phyloP scores from a whole-genome alignment of 352 stramenopile genomes.

The Aphanomyces invadans region DNA sequence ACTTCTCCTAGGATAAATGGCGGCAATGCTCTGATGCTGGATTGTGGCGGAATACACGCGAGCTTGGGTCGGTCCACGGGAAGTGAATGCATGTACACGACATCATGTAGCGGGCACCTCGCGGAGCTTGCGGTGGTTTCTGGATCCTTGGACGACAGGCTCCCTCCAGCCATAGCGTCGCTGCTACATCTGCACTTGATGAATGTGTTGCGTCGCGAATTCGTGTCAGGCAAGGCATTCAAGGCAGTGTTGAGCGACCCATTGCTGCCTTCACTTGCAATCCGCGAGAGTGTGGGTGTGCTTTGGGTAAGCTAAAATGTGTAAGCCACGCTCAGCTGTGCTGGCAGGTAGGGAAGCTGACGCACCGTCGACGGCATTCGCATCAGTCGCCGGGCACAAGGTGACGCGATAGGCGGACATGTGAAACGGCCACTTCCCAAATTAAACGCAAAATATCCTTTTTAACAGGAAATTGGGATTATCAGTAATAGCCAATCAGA shows the following conservation, averaged over 20 bases:
- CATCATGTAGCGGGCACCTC: background rate
- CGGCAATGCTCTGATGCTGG: constrained; percentile 10
- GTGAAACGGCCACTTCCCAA: background rate
- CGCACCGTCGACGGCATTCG: background rate
- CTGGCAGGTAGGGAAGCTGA: too few relatives aligned
- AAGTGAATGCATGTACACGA: constrained; percentile 3
- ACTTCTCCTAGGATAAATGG: constrained; percentile 10
- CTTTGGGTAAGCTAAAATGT: background rate
- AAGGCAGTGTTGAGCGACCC: background rate
- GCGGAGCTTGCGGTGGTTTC: background rate
- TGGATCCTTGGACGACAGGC: background rate
- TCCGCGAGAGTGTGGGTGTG: background rate
- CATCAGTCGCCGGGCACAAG: too few relatives aligned
- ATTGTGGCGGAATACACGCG: constrained; percentile 7
- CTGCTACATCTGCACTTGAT: constrained; percentile 5
- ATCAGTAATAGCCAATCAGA: background rate
- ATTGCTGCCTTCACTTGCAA: background rate
- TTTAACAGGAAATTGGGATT: background rate
- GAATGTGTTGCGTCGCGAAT: background rate
- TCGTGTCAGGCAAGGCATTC: background rate
- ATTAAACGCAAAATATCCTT: background rate
- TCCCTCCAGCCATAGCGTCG: background rate
- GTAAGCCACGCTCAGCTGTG: too few relatives aligned
- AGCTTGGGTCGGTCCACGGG: constrained; percentile 8
- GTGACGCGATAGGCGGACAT: background rate